phyloP scores from a whole-genome alignment of 805 yeast species.

The Candida krabiensis region DNA sequence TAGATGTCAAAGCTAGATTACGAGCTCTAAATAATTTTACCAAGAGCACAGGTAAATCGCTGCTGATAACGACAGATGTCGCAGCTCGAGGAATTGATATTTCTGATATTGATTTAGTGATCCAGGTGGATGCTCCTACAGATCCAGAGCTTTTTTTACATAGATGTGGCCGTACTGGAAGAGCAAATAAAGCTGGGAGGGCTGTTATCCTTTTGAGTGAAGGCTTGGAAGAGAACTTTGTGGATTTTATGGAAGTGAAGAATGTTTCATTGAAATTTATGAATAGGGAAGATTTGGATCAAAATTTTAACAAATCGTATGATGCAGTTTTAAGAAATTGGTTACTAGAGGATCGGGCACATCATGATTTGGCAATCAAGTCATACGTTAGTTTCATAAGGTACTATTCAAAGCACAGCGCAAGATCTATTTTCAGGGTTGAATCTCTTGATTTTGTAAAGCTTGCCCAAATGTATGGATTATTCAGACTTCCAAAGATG shows the following conservation, averaged over 20 bases:
- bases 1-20: conserved; percentile 75
- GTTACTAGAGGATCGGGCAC: conserved; percentile 70
- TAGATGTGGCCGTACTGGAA: conserved; percentile 92
- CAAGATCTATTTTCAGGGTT: conserved; percentile 82
- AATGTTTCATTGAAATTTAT: conserved; percentile 52
- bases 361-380: conserved; percentile 78
- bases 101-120: conserved; percentile 89
- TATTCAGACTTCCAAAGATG: conserved; percentile 87
- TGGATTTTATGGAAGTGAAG: conserved; percentile 77
- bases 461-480: conserved; percentile 73
- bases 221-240: conserved; percentile 79
- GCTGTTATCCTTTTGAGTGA: conserved; percentile 72
- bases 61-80: conserved; percentile 93
- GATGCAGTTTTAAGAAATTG: conserved; percentile 43
- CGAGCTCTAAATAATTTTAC: conserved; percentile 68
- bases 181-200: conserved; percentile 83
- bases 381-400: conserved; percentile 82
- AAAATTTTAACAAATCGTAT: conserved; percentile 27
- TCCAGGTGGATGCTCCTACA: conserved; percentile 94
- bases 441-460: conserved; percentile 69
- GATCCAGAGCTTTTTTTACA: conserved; percentile 91
- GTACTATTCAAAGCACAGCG: conserved; percentile 85
- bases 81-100: conserved; percentile 97
- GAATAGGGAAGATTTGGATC: conserved; percentile 20
- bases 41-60: conserved; percentile 48